A percentile compares a stretch with the other conserved stretches of the same genome.
These are phyloP conservation scores for Hanseniaspora gamundiae DNA, from an alignment of 1,139 yeast species.

Conservation along the genomic window DNA sequence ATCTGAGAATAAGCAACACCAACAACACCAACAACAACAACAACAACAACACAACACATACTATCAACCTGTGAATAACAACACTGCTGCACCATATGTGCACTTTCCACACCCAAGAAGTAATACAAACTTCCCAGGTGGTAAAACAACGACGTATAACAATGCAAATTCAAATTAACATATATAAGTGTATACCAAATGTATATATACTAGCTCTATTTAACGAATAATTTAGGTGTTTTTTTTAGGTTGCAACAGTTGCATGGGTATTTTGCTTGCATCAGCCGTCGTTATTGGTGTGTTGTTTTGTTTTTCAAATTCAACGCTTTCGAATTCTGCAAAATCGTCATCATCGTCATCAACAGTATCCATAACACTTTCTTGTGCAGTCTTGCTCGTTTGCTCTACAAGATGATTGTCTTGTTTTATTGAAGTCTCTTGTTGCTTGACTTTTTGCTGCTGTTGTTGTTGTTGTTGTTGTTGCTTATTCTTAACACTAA, in stretches of 20 bases:
- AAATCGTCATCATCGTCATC: no score
- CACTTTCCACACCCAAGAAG: conserved; percentile 11
- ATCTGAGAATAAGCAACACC: background rate
- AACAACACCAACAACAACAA: background rate
- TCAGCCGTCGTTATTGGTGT: background rate
- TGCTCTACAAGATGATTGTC: no score
- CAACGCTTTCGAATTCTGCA: background rate
- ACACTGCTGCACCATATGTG: conserved; percentile 14
- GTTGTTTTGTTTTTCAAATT: background rate
- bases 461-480: no score
- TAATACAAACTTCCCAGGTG: conserved; percentile 12
- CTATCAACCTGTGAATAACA: background rate
- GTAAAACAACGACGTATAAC: conserved; percentile 4
- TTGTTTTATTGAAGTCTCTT: no score
- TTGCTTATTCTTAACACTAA: no score
- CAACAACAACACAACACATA: background rate
- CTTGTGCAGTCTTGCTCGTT: no score
- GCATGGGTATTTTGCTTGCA: background rate
- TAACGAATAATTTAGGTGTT: background rate
- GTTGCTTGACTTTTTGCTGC: no score
- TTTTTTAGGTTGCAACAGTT: conserved; percentile 1
- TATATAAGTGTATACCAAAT: background rate
- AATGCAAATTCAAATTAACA: background rate
- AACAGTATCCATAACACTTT: no score
- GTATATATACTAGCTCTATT: background rate